Conservation (phyloP, 108 stramenopile genomes). For the Cyclotella kingstonii region DNA sequence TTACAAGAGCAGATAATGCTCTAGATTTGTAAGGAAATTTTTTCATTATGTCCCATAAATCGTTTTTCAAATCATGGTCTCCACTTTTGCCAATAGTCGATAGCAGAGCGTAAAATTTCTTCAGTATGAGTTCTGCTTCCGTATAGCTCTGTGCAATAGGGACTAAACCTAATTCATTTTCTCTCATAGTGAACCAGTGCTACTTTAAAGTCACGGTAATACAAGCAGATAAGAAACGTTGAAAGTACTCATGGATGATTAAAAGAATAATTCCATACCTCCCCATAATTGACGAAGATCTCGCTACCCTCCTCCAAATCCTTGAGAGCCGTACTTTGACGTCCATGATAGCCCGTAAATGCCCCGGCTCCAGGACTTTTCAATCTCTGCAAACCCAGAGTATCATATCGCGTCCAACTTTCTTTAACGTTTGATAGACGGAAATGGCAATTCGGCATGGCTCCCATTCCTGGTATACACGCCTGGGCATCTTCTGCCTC, state of each 20-base stretch:
- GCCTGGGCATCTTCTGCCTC: conserved; percentile 35
- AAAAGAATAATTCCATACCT: conserved; percentile 4
- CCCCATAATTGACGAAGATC: conserved; percentile 65
- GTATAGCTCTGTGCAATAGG: conserved; percentile 37
- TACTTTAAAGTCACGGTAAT: background rate
- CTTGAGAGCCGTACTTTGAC: conserved; percentile 24
- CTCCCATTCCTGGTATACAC: conserved; percentile 45
- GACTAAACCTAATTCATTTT: conserved; percentile 30
- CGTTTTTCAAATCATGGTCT: conserved; percentile 7
- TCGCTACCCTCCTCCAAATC: conserved; percentile 59
- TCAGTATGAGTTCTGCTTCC: conserved; percentile 33
- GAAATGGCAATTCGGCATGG: conserved; percentile 51
- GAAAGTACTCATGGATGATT: no score
- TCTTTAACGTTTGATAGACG: conserved; percentile 46
- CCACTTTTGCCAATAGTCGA: background rate
- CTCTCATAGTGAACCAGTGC: conserved; percentile 53
- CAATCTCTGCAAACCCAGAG: conserved; percentile 40
- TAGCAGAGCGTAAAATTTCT: conserved; percentile 28
- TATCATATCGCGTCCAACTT: conserved; percentile 33
- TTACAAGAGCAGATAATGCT: conserved; percentile 18
- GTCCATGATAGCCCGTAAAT: conserved; percentile 44
- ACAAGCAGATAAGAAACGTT: background rate
- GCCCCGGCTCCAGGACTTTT: conserved; percentile 58
- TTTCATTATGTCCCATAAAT: conserved; percentile 16
- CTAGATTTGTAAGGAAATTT: conserved; percentile 10